Base-by-base conservation (phyloP, 2,329 filamentous ascomycete species). In the Pseudocercospora fijiensis region DNA sequence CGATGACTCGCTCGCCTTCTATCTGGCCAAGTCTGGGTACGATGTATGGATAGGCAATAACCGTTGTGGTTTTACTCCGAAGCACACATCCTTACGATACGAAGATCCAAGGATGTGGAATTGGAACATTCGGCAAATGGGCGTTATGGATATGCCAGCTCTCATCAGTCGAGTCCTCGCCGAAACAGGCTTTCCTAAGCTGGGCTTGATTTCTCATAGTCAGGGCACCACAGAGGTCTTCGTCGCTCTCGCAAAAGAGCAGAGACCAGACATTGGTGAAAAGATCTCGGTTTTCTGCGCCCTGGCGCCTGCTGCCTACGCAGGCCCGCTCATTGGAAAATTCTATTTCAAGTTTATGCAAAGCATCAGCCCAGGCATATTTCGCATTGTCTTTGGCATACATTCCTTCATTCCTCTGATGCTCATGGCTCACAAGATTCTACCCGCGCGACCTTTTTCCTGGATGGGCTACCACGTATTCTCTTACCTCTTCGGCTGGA, bases 1-100 rank as follows among this genome's bases (percentile, higher is more conserved):
- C 72, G 92, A 96, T 66, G 87, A 92, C 69, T 94, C 90, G 26
- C 83, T 97, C 7, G 93, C 94, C 0, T 97, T 97, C 77, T 96
- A 89, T 79, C 86, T 98, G 7, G 92, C 90, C 77, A 96, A 96
- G 77, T 88, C 90, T 0, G 93, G 93, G 1, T 97, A 92, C 76
- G 94, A 98, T 75, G 91, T 98, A 43, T 98, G 93, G 93, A 83
- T 97, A 16, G 94, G 94, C 4, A 96, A 96, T 78, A 97, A 96
- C 74, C 85, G 94, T 20, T 96, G 92, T 73, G 93, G 93, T 1
- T 92, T 95, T 77, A 81, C 85, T 0, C 93, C 94, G 0, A 85
- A 87, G 67, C 94, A 98, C 74, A 85, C 83, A 2, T 78, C 88
- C 22, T 84, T 97, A 43, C 78, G 85, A 1, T 87, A 90, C 68